phyloP scores from a whole-genome alignment of 2,329 filamentous ascomycete genomes.

The Phyllosticta paracitricarpa region DNA sequence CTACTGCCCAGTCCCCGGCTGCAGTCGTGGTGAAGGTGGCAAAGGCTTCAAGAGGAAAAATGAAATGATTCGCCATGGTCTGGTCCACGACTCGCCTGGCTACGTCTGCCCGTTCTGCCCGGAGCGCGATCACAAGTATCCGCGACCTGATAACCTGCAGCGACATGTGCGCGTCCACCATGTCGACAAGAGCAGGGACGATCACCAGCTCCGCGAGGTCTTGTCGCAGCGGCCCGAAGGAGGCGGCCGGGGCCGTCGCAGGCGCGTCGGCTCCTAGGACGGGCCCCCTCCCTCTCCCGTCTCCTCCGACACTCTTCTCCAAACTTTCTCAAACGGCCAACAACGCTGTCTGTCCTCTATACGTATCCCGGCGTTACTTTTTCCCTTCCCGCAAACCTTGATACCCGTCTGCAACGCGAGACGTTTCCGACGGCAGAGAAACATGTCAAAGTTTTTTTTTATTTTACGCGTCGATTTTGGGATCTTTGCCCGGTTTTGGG shows the following conservation, averaged over 20 bases:
- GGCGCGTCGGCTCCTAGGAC: slow-evolving; percentile 42
- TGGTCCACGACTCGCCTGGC: slow-evolving; percentile 88
- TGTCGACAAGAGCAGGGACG: slow-evolving; percentile 79
- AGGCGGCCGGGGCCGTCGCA: slow-evolving; percentile 66
- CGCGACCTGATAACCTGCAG: slow-evolving; percentile 89
- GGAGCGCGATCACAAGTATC: slow-evolving; percentile 88
- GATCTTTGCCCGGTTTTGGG: background rate
- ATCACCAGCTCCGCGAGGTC: slow-evolving; percentile 69
- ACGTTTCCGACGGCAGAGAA: background rate
- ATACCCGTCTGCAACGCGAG: background rate
- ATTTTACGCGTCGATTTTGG: background rate
- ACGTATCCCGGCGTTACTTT: background rate
- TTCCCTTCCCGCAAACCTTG: background rate
- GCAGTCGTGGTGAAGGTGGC: slow-evolving; percentile 49
- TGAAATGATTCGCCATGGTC: slow-evolving; percentile 64
- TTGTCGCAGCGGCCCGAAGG: slow-evolving; percentile 79
- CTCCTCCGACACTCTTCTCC: background rate
- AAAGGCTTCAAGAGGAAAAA: slow-evolving; percentile 61
- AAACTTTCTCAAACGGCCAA: background rate
- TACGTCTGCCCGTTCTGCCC: slow-evolving; percentile 96
- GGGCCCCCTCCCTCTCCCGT: background rate
- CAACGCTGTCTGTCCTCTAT: background rate
- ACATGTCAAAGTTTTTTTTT: background rate
- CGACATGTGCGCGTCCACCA: slow-evolving; percentile 92
- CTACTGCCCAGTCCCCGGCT: slow-evolving; percentile 50